Base-by-base conservation (phyloP, 192 early-diverging fungal species). In the Piromyces sp. region DNA sequence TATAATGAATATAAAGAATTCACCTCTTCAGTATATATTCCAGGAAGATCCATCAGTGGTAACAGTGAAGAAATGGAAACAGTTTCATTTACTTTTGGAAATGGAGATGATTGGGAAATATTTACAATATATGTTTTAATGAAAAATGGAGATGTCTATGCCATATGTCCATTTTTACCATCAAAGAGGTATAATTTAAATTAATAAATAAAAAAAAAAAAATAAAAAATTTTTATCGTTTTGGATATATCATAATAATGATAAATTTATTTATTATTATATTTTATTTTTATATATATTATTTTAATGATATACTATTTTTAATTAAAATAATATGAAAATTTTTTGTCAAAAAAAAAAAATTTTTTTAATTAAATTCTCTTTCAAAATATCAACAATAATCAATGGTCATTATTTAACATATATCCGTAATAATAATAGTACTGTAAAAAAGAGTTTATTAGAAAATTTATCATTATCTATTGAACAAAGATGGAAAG, bases 131-230 rank as follows among this genome's bases (percentile, higher is more conserved):
- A 94, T 83, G 89, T 91, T 36, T 81, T 93, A 68, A 91, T 91
- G n/a, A 87, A 87, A 68, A 89, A 87, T 29, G 94, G 94, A 26
- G 90, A 95, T 40, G 83, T 95, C 7, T 94, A 92, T 82, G 87
- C 90, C 7, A 83, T 96, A 81, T 95, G 94, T 79, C 95, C 95
- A 13, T 86, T 95, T 30, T 82, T 95, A 83, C 95, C 95, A 9
- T 84, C 85, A 37, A 87, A 83, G 68, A 89, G 90, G 92, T 92
- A 89, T 83, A 37, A 82, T 6, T 79, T 2, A 26, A 13, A n/a
- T 40, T 15, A 14, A 40, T 1, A 40, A 14, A 40, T 13, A 40
- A 36, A 36, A 36, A 36, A 36, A 36, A 36, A 36, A 36, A 36
- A 36, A 36, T 7, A 36, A 36, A 36, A 36, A 36, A 36, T 36